A percentile compares a stretch with the other conserved stretches of the same genome.
These are phyloP conservation scores for Leccinum ochraceum DNA, from an alignment of 768 basidiomycete species.

Conservation along the genomic window DNA sequence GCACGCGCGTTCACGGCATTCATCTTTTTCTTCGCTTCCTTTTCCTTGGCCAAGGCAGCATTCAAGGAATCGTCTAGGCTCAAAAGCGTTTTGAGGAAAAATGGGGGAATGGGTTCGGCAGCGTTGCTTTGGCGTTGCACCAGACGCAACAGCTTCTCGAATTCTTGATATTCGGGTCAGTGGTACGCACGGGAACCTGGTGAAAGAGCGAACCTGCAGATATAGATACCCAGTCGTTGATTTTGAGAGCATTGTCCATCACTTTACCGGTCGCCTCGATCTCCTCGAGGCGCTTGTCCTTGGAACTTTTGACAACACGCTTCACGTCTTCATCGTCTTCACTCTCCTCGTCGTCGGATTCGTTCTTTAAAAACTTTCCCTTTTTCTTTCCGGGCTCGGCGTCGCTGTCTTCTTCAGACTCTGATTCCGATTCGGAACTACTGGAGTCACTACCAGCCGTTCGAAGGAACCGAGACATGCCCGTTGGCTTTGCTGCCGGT, in stretches of 20 bases:
- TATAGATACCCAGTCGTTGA: slow-evolving; percentile 95
- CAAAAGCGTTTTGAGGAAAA: slow-evolving; percentile 74
- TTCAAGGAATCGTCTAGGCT: slow-evolving; percentile 79
- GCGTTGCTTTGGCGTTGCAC: slow-evolving; percentile 85
- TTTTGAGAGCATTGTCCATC: slow-evolving; percentile 94
- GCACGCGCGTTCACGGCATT: slow-evolving; percentile 92
- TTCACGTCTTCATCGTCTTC: slow-evolving; percentile 74
- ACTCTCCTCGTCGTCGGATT: slow-evolving; percentile 51
- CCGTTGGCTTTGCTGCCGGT: slow-evolving; percentile 28
- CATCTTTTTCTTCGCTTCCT: slow-evolving; percentile 94
- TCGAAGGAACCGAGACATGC: slow-evolving; percentile 78
- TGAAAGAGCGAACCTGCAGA: slow-evolving; percentile 64
- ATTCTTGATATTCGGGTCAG: slow-evolving; percentile 57
- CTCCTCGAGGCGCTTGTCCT: slow-evolving; percentile 90
- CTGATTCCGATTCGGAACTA: slow-evolving; percentile 55
- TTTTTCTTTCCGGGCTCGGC: slow-evolving; percentile 44
- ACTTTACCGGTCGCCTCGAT: slow-evolving; percentile 90
- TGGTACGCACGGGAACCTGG: background rate
- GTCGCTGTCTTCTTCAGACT: slow-evolving; percentile 56
- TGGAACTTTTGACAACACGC: slow-evolving; percentile 76
- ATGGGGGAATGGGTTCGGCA: slow-evolving; percentile 83
- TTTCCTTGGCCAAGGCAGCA: slow-evolving; percentile 77
- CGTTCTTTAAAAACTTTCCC: slow-evolving; percentile 43
- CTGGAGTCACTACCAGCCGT: slow-evolving; percentile 59
- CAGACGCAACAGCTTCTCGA: slow-evolving; percentile 92